phyloP scores from a whole-genome alignment of 441 rosid genomes.

The Gossypium trilobum region DNA sequence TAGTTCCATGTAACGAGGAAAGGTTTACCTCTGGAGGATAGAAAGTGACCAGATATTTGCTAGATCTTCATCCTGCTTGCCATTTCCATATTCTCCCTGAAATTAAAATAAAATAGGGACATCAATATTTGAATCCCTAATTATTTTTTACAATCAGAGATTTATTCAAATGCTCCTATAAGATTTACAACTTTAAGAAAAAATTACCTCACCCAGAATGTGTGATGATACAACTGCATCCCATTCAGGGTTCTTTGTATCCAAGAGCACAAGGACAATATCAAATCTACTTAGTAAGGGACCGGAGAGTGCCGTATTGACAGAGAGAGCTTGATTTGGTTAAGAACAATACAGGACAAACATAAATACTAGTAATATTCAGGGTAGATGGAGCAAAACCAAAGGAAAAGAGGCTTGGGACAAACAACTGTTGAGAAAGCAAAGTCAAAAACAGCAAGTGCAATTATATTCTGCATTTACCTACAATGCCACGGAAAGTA shows the following conservation, averaged over 20 bases:
- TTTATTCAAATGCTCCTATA: conserved; percentile 4
- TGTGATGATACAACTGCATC: conserved; percentile 95
- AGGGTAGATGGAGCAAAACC: not conserved
- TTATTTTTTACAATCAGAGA: not conserved
- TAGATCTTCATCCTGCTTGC: conserved; percentile 40
- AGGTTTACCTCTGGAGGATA: conserved; percentile 67
- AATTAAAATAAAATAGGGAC: conserved; percentile 14
- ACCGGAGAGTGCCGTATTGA: conserved; percentile 89
- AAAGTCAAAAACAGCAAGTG: not conserved
- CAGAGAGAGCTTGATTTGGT: conserved; percentile 71
- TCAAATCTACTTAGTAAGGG: conserved; percentile 96
- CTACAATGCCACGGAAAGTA: not conserved
- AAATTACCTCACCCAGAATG: conserved; percentile 75
- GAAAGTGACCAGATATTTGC: conserved; percentile 62
- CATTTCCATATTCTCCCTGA: conserved; percentile 45
- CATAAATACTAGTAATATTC: not conserved
- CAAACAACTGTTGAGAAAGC: not conserved
- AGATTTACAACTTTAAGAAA: not conserved
- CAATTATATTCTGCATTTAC: conserved; percentile 6
- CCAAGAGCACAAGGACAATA: conserved; percentile 84
- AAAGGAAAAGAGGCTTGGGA: not conserved
- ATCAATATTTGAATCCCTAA: not conserved
- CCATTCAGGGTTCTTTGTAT: conserved; percentile 97
- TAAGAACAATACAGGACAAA: conserved; percentile 30
- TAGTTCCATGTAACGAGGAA: not conserved